phyloP scores from a whole-genome alignment of 1,284 basidiomycete species.

The Apiotrichum veenhuisii region DNA sequence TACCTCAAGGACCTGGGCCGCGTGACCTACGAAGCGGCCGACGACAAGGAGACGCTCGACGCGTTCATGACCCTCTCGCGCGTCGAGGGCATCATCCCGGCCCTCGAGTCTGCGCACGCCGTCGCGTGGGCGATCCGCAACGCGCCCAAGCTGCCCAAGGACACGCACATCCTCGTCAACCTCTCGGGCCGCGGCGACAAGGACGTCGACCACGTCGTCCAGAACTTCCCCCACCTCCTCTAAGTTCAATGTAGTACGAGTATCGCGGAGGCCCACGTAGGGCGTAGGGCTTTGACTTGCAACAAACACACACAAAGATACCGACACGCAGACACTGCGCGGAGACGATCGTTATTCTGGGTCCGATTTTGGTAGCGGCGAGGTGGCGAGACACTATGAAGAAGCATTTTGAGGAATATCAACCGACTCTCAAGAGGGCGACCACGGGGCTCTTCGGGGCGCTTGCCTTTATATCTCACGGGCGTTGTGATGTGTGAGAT shows the following conservation, averaged over 20 bases:
- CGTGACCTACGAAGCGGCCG: conserved; percentile 88
- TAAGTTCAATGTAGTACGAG: background rate
- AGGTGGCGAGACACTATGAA: no score
- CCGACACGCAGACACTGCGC: no score
- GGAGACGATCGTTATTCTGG: no score
- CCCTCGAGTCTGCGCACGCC: conserved; percentile 92
- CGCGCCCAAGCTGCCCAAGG: conserved; percentile 78
- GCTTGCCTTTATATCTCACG: no score
- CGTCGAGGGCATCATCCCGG: conserved; percentile 94
- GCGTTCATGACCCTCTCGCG: conserved; percentile 91
- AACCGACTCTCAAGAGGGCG: no score
- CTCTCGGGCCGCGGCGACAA: conserved; percentile 21
- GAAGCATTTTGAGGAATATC: no score
- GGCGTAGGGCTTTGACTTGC: no score
- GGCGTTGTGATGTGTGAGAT: no score
- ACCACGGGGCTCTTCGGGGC: no score
- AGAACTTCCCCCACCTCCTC: conserved; percentile 1
- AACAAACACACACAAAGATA: no score
- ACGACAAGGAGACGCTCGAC: conserved; percentile 85
- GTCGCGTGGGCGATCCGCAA: conserved; percentile 84
- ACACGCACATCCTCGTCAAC: conserved; percentile 76
- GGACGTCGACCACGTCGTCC: conserved; percentile 14
- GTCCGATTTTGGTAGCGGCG: no score
- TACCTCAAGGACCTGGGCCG: conserved; percentile 92
- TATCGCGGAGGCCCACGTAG: no score